Base-by-base conservation (phyloP, 2,329 filamentous ascomycete species). In the Monilinia fructigena region DNA sequence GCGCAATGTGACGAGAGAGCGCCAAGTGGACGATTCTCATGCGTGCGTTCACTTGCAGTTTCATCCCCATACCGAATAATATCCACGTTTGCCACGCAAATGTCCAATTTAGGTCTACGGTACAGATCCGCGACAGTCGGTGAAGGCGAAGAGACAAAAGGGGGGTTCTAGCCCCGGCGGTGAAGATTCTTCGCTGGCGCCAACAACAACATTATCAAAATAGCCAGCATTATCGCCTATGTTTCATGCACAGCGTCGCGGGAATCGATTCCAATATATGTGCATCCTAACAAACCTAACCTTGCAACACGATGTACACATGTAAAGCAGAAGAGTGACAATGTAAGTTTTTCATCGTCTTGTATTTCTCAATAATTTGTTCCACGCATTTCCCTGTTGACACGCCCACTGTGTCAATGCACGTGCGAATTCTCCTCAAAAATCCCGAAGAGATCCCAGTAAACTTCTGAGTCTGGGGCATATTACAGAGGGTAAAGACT, bases 1-100 rank as follows among this genome's bases (percentile, higher is more conserved):
- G 63, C 63, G 63, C 55, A 66, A 66, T 66, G 63, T 66, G 63
- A 61, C 48, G 48, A 66, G 63, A 66, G 47, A 65, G 63, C 54
- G 62, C 62, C 38, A 47, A 64, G 40, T 55, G n/a, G 31, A 60
- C 45, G 55, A 59, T 60, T 60, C 23, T 60, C 47, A 65, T 65
- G 63, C 63, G 55, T 60, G 63, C 50, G 63, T 61, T 54, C 52
- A 55, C 53, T 48, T 59, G 63, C 63, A 59, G 45, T 45, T 65
- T 65, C 42, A 50, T 52, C 54, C 53, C 63, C 63, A 53, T 61
- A 52, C 48, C 45, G 20, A 61, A 60, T 53, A 38, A 47, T 45
- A 40, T 45, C 63, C 63, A 66, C 55, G 55, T 26, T 45, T 45
- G 45, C 55, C 63, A 66, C 48, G 63, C 28, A 60, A 38, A 54